Evolutionary conservation across 305 asterid genomes (phyloP).

Genomic region (Rubia tinctorum): DNA sequence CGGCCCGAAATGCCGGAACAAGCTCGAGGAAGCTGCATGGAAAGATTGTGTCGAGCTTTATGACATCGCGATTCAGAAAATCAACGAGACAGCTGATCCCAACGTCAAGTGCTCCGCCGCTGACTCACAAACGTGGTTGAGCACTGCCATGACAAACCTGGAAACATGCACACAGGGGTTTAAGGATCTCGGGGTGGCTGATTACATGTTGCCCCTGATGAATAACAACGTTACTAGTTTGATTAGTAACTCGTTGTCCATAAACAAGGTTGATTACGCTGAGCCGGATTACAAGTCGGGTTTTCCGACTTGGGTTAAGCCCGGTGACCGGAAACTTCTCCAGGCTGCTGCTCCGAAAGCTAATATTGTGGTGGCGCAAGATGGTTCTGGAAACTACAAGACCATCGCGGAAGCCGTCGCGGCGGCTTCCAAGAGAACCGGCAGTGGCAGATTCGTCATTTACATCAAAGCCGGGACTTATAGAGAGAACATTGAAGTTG

Average conservation of each 20-base stretch:
- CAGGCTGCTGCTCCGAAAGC: slow-evolving; percentile 42
- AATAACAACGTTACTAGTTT: slow-evolving; percentile 56
- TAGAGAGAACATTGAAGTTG: slow-evolving; percentile 69
- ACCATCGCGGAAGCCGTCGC: slow-evolving; percentile 54
- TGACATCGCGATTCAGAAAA: slow-evolving; percentile 32
- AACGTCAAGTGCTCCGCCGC: slow-evolving; percentile 25
- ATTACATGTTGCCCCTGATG: slow-evolving; percentile 15
- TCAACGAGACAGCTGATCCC: slow-evolving; percentile 54
- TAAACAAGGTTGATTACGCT: slow-evolving; percentile 40
- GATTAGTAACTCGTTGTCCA: slow-evolving; percentile 58
- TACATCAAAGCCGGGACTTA: slow-evolving; percentile 70
- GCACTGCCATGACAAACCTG: slow-evolving; percentile 30
- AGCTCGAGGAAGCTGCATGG: slow-evolving; percentile 74
- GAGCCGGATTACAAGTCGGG: slow-evolving; percentile 31
- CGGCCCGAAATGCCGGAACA: slow-evolving; percentile 54
- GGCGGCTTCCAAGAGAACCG: slow-evolving; percentile 50
- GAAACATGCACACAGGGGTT: background rate
- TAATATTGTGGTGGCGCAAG: slow-evolving; percentile 77
- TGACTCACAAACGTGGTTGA: slow-evolving; percentile 76
- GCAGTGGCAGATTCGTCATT: slow-evolving; percentile 62
- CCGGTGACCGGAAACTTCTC: slow-evolving; percentile 58
- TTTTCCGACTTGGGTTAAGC: slow-evolving; percentile 63
- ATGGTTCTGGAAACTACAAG: slow-evolving; percentile 69
- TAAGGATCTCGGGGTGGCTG: background rate
- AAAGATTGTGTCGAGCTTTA: slow-evolving; percentile 68